Conservation (phyloP, 2,329 filamentous ascomycete genomes). For the Aurifilum marmelostoma region DNA sequence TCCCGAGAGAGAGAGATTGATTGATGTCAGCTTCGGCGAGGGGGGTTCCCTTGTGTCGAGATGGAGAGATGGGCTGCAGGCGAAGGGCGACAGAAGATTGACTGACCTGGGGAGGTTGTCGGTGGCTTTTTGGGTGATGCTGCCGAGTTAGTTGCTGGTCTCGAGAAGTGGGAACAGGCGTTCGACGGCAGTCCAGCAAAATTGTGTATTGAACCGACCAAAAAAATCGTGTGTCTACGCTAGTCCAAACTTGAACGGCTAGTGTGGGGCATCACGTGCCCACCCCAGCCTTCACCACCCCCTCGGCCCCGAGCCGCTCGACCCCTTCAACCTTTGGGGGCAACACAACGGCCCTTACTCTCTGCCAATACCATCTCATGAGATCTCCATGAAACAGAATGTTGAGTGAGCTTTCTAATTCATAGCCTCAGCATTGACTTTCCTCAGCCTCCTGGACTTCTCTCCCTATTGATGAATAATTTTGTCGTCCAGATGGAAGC, state of each 20-base stretch:
- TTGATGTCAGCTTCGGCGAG: conserved; percentile 9
- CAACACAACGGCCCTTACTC: not conserved
- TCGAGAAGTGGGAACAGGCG: conserved; percentile 12
- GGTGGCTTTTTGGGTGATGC: conserved; percentile 22
- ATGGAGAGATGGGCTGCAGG: not conserved
- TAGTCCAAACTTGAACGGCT: not conserved
- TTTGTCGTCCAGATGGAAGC: not conserved
- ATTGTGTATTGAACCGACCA: conserved; percentile 17
- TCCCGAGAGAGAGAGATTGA: not conserved
- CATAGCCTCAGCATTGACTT: not conserved
- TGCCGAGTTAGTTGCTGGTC: conserved; percentile 14
- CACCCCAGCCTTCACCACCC: too few relatives aligned
- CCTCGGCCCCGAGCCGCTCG: not conserved
- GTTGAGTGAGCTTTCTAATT: not conserved
- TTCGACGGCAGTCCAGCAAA: conserved; percentile 8
- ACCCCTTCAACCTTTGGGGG: not conserved
- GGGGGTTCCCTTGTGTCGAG: not conserved
- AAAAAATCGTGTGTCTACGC: conserved; percentile 25
- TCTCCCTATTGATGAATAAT: not conserved
- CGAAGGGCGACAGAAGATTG: conserved; percentile 2
- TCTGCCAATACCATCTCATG: not conserved
- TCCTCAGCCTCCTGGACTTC: not conserved
- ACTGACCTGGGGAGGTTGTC: conserved; percentile 26
- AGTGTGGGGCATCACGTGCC: conserved; percentile 12
- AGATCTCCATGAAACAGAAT: not conserved